phyloP scores from a whole-genome alignment of 2,329 filamentous ascomycete genomes.

The Phialocephala subalpina region DNA sequence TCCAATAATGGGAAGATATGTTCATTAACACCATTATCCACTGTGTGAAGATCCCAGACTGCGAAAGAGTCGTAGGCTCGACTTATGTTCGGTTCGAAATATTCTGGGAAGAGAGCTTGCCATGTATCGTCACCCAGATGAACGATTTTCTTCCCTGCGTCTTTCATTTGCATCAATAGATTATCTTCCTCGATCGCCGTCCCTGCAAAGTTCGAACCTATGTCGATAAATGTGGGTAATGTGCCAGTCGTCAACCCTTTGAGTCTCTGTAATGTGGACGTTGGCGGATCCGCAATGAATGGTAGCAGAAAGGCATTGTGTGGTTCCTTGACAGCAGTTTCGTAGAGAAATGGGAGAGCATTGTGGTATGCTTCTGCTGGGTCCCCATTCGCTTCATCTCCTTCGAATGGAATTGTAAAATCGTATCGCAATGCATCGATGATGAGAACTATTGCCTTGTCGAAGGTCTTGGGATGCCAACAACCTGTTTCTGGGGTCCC shows the following conservation, averaged over 20 bases:
- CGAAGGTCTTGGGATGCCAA: slow-evolving; percentile 95
- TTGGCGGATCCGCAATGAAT: slow-evolving; percentile 97
- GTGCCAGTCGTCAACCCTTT: slow-evolving; percentile 97
- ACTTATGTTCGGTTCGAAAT: slow-evolving; percentile 88
- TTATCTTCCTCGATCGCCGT: slow-evolving; percentile 96
- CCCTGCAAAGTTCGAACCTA: slow-evolving; percentile 93
- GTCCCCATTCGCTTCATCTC: slow-evolving; percentile 49
- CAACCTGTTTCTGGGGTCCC: slow-evolving; percentile 72
- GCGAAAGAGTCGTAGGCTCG: slow-evolving; percentile 96
- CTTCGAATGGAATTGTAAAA: slow-evolving; percentile 83
- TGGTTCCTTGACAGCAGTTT: slow-evolving; percentile 77
- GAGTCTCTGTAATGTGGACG: slow-evolving; percentile 87
- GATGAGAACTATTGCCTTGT: slow-evolving; percentile 88
- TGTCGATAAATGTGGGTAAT: slow-evolving; percentile 91
- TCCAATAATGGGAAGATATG: slow-evolving; percentile 87
- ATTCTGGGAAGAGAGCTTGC: slow-evolving; percentile 91
- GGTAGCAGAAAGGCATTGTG: slow-evolving; percentile 88
- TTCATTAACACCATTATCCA: slow-evolving; percentile 93
- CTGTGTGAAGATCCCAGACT: slow-evolving; percentile 96
- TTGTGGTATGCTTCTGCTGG: slow-evolving; percentile 77
- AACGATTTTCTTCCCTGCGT: slow-evolving; percentile 78
- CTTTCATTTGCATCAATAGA: slow-evolving; percentile 68
- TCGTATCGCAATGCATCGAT: slow-evolving; percentile 97
- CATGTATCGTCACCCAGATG: slow-evolving; percentile 99
- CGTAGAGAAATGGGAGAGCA: slow-evolving; percentile 85